phyloP scores from a whole-genome alignment of 768 basidiomycete species.

The Agrocybe pediades region DNA sequence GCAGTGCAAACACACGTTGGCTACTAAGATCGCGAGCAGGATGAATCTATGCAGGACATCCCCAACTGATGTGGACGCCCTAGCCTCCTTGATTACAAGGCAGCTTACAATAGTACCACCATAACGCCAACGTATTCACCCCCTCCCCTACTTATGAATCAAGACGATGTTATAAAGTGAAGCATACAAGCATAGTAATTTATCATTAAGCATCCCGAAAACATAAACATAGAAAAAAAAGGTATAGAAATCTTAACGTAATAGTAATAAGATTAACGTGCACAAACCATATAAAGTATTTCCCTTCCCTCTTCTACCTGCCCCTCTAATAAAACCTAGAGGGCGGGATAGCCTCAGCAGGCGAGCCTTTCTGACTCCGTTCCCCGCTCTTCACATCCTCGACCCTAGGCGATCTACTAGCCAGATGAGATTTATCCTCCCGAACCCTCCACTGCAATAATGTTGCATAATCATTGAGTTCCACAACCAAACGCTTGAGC shows the following conservation, averaged over 20 bases:
- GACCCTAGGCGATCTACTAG: conserved; percentile 7
- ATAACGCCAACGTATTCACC: too few species aligned
- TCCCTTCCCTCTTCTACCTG: neutral
- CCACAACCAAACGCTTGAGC: conserved; percentile 48
- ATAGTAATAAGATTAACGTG: neutral
- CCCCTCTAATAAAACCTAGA: neutral
- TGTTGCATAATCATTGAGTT: conserved; percentile 59
- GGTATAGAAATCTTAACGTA: neutral
- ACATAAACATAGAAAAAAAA: neutral
- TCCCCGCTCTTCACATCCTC: neutral
- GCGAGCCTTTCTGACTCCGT: neutral
- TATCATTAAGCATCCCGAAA: neutral
- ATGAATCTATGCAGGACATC: conserved; percentile 54
- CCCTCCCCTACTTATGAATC: too few species aligned
- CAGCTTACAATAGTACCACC: neutral
- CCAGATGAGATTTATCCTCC: conserved; percentile 33
- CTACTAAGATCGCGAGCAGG: conserved; percentile 58
- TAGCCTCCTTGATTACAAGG: conserved; percentile 43
- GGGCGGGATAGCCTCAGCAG: neutral
- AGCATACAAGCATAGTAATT: neutral
- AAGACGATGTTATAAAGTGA: neutral
- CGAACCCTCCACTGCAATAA: conserved; percentile 60
- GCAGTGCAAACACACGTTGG: conserved; percentile 83
- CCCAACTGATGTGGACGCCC: conserved; percentile 44
- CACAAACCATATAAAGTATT: neutral